phyloP scores from a whole-genome alignment of 129 eudicot species.

The Artemisia argyi region DNA sequence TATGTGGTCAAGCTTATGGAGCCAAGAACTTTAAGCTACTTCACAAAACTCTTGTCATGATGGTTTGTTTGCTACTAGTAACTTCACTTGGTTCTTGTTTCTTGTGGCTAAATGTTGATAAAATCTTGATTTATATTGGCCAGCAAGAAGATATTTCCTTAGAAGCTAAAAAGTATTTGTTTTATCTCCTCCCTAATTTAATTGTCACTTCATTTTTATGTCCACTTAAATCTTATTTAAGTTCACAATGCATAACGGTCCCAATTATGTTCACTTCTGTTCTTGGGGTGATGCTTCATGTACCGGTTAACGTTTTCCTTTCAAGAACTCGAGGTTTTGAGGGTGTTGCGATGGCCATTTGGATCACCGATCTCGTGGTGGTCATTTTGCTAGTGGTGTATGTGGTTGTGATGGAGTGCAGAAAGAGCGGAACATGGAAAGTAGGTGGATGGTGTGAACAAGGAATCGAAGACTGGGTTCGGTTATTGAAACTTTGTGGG shows the following conservation, averaged over 20 bases:
- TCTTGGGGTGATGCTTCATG: conserved; percentile 56
- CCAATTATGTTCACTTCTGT: conserved; percentile 79
- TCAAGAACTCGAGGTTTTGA: conserved; percentile 55
- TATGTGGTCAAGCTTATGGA: conserved; percentile 96
- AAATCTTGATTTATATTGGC: conserved; percentile 61
- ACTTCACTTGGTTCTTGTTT: conserved; percentile 53
- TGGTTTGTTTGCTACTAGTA: conserved; percentile 44
- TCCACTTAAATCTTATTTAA: conserved; percentile 78
- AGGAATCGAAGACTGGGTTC: conserved; percentile 51
- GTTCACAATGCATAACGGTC: conserved; percentile 61
- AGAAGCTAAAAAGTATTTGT: conserved; percentile 54
- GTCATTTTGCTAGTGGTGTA: conserved; percentile 46
- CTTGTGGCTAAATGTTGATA: conserved; percentile 80
- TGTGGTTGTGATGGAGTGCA: conserved; percentile 41
- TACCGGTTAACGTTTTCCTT: conserved; percentile 63
- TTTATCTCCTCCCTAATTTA: conserved; percentile 76
- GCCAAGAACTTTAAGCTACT: conserved; percentile 76
- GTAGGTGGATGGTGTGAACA: conserved; percentile 89
- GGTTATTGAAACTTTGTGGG: conserved; percentile 55
- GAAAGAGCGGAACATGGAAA: conserved; percentile 56
- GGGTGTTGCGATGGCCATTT: conserved; percentile 78
- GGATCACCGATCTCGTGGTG: conserved; percentile 73
- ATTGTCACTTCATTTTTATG: conserved; percentile 55
- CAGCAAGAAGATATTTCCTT: conserved; percentile 62
- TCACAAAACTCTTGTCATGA: conserved; percentile 76